Conservation (phyloP, 2,329 filamentous ascomycete species). For the Ciborinia camelliae region DNA sequence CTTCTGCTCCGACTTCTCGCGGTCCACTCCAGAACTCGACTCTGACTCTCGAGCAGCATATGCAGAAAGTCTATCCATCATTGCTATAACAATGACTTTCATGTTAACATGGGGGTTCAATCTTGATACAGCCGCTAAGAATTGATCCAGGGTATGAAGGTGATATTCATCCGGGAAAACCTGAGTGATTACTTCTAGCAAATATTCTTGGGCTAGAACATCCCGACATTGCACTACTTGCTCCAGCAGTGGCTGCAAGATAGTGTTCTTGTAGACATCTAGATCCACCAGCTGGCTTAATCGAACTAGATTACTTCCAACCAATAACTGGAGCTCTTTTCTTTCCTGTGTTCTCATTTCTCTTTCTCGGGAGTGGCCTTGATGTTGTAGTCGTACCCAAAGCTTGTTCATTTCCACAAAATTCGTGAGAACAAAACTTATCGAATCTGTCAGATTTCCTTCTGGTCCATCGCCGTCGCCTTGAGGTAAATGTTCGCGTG, state of each 20-base stretch:
- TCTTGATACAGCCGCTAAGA: conserved; percentile 86
- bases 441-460: conserved; percentile 93
- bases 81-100: conserved; percentile 94
- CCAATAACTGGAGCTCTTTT: conserved; percentile 90
- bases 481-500: conserved; percentile 79
- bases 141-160: conserved; percentile 91
- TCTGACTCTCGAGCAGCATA: conserved; percentile 90
- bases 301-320: conserved; percentile 93
- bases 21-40: conserved; percentile 65
- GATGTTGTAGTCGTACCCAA: conserved; percentile 95
- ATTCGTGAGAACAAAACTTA: conserved; percentile 96
- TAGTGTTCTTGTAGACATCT: conserved; percentile 87
- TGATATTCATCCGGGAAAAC: conserved; percentile 99
- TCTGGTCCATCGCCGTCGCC: conserved; percentile 86
- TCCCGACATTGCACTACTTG: conserved; percentile 98
- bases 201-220: conserved; percentile 93
- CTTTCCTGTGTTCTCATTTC: conserved; percentile 92
- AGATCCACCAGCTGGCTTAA: conserved; percentile 94
- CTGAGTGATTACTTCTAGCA: conserved; percentile 96
- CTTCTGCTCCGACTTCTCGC: conserved; percentile 77
- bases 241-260: conserved; percentile 83
- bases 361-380: conserved; percentile 91
- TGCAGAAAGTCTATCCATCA: conserved; percentile 93
- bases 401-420: conserved; percentile 99
- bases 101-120: conserved; percentile 96